Conservation (phyloP, 192 early-diverging fungal genomes). For the Endogone sp. region DNA sequence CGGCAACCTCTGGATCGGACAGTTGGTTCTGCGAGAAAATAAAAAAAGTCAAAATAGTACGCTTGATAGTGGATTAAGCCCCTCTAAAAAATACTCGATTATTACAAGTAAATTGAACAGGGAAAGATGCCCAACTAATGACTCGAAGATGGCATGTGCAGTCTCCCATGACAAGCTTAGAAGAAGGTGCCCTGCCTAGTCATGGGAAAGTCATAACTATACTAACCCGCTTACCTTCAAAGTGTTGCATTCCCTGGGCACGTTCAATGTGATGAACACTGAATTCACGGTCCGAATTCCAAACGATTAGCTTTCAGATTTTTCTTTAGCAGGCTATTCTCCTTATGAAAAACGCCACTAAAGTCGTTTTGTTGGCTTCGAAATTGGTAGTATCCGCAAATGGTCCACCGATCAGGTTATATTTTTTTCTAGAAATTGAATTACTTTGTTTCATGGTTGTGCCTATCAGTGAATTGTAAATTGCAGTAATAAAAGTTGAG, state of each 20-base stretch:
- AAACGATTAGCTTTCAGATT: slow-evolving; percentile 10
- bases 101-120: too few relatives aligned
- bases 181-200: slow-evolving; percentile 2
- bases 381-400: slow-evolving; percentile 16
- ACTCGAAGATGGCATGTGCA: neutral
- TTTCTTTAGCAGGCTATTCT: slow-evolving; percentile 10
- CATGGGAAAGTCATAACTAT: neutral
- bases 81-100: too few relatives aligned
- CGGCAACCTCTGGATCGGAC: slow-evolving; percentile 9
- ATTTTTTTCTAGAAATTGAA: too few relatives aligned
- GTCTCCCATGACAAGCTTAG: slow-evolving; percentile 8
- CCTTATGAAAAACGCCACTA: slow-evolving; percentile 15
- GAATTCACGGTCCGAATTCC: slow-evolving; percentile 4
- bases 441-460: too few relatives aligned
- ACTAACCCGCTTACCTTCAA: slow-evolving; percentile 11
- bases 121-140: too few relatives aligned
- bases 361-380: slow-evolving; percentile 9
- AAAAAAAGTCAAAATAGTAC: slow-evolving; percentile 2
- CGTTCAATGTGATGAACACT: slow-evolving; percentile 5
- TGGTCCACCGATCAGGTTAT: slow-evolving; percentile 6
- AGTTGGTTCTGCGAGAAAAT: slow-evolving; percentile 6
- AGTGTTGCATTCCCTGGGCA: neutral
- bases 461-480: too few relatives aligned
- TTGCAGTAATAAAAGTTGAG: too few relatives aligned
- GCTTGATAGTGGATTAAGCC: too few relatives aligned